Evolutionary conservation across 306 rosid genomes (phyloP).

Genomic region (Corylus avellana): DNA sequence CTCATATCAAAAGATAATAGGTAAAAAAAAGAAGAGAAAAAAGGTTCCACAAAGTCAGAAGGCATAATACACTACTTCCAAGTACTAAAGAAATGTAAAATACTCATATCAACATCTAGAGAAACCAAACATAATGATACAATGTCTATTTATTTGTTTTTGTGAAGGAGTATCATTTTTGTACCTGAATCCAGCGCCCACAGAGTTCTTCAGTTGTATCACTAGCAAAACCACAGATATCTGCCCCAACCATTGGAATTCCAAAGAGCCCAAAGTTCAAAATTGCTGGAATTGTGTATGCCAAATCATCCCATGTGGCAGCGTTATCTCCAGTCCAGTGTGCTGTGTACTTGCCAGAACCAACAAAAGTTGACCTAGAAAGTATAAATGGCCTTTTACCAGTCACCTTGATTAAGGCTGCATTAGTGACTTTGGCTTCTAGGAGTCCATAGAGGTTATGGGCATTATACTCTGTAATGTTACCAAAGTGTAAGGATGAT

Average conservation of each 20-base stretch:
- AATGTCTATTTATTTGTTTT: neutral
- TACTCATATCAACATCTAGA: neutral
- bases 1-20: too few relatives aligned
- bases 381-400: constrained; percentile 88
- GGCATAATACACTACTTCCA: neutral
- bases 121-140: neutral
- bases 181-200: constrained; percentile 91
- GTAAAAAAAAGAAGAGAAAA: too few relatives aligned
- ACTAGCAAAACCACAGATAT: constrained; percentile 72
- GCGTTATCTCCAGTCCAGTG: constrained; percentile 97
- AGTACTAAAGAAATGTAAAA: neutral
- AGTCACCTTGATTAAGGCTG: constrained; percentile 50
- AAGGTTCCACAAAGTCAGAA: too few relatives aligned
- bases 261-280: constrained; percentile 78
- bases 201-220: constrained; percentile 87
- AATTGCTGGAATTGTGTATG: constrained; percentile 65
- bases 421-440: constrained; percentile 64
- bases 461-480: constrained; percentile 67
- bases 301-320: constrained; percentile 85
- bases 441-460: constrained; percentile 78
- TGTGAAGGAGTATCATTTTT: neutral
- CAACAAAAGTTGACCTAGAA: constrained; percentile 78
- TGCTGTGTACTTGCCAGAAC: constrained; percentile 86
- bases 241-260: constrained; percentile 95
- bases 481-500: constrained; percentile 62